phyloP scores from a whole-genome alignment of 2,329 filamentous ascomycete species.

The Pseudogymnoascus sp. region DNA sequence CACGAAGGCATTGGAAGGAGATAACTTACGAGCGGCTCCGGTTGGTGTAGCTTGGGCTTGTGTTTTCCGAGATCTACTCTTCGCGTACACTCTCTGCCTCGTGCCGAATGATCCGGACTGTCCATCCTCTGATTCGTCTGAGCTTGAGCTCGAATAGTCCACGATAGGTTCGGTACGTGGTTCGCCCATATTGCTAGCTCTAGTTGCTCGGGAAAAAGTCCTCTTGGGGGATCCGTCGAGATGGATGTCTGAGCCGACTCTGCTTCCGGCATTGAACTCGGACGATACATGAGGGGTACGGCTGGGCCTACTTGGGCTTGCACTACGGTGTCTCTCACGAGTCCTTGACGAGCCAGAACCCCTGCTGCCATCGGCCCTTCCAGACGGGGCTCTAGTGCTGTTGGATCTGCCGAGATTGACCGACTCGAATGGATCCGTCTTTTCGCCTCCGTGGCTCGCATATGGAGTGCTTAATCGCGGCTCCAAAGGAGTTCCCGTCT shows the following conservation, averaged over 20 bases:
- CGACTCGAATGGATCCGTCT: conserved; percentile 47
- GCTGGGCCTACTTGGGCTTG: conserved; percentile 12
- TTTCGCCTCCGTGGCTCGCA: conserved; percentile 47
- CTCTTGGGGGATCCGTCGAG: conserved; percentile 11
- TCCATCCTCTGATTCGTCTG: not conserved
- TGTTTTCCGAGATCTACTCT: not conserved
- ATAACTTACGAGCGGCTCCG: not conserved
- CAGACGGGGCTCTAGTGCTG: conserved; percentile 20
- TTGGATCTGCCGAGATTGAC: conserved; percentile 25
- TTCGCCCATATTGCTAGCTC: not conserved
- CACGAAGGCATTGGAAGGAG: not conserved
- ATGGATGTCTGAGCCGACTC: conserved; percentile 23
- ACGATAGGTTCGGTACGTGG: not conserved
- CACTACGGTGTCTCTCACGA: conserved; percentile 9
- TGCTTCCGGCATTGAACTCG: conserved; percentile 13
- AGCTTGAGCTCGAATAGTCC: not conserved
- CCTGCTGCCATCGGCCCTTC: not conserved
- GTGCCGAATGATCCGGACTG: not conserved
- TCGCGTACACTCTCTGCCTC: not conserved
- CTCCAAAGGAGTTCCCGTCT: conserved; percentile 30
- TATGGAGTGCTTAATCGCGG: conserved; percentile 51
- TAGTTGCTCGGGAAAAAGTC: conserved; percentile 5
- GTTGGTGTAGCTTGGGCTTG: not conserved
- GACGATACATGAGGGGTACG: not conserved
- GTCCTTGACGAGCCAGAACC: not conserved